A percentile compares a stretch with the other conserved stretches of the same genome.
Conservation (phyloP, 192 early-diverging fungal species). For the Mortierella antarctica region DNA sequence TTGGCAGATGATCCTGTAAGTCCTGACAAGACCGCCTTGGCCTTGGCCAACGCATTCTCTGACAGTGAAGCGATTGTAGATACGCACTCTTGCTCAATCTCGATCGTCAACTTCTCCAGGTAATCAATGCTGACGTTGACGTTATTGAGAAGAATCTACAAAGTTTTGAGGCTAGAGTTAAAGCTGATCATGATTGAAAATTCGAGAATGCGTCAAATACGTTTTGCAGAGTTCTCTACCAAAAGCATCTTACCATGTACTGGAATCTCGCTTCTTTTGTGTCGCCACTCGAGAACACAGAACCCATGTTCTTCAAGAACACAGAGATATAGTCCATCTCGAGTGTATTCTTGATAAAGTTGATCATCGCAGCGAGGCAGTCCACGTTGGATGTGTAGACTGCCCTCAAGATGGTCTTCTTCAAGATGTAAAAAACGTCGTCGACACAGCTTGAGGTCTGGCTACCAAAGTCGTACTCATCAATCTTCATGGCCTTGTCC, state of each 20-base stretch:
- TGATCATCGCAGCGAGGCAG: constrained; percentile 75
- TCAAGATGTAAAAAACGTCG: constrained; percentile 93
- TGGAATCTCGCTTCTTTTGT: constrained; percentile 65
- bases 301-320: constrained; percentile 69
- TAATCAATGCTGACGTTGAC: constrained; percentile 87
- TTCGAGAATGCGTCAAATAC: too few relatives aligned
- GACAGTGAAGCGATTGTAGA: constrained; percentile 57
- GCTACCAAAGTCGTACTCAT: constrained; percentile 62
- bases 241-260: constrained; percentile 67
- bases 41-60: constrained; percentile 65
- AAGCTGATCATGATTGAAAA: too few relatives aligned
- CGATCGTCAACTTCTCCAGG: constrained; percentile 75
- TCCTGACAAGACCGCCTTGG: constrained; percentile 66
- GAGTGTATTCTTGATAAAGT: constrained; percentile 69
- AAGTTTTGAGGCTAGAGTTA: neutral
- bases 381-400: constrained; percentile 79
- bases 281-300: constrained; percentile 63
- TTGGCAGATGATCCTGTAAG: constrained; percentile 68
- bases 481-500: constrained; percentile 82
- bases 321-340: constrained; percentile 76
- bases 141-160: constrained; percentile 84
- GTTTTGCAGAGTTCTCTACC: too few relatives aligned
- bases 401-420: constrained; percentile 76
- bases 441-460: constrained; percentile 81
- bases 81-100: constrained; percentile 69